Evolutionary conservation across 768 basidiomycete species (phyloP).

Genomic region (Agrocybe pediades): DNA sequence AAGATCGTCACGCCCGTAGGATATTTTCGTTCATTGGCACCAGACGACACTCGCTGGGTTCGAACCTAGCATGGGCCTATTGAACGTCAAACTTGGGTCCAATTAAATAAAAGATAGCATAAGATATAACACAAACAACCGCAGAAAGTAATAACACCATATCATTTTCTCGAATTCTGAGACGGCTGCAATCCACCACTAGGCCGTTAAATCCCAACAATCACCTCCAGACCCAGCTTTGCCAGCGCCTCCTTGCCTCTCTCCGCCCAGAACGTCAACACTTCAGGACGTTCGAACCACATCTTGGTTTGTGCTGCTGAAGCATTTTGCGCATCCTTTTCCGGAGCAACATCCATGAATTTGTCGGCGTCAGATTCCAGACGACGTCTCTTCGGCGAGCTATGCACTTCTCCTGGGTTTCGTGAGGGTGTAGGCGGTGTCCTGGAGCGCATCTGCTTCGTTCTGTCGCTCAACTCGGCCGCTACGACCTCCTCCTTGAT

Average conservation of each 20-base stretch:
- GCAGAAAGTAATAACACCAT: no score
- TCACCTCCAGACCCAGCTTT: slow-evolving; percentile 46
- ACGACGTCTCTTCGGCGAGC: background rate
- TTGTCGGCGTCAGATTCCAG: no score
- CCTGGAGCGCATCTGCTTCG: no score
- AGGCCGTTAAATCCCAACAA: slow-evolving; percentile 39
- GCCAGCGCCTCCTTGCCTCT: slow-evolving; percentile 52
- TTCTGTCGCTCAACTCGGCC: background rate
- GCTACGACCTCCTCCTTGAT: background rate
- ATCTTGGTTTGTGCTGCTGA: slow-evolving; percentile 13
- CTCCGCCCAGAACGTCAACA: slow-evolving; percentile 51
- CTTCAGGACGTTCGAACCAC: slow-evolving; percentile 57
- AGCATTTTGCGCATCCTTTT: background rate
- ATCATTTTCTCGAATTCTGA: background rate
- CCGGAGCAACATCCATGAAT: background rate
- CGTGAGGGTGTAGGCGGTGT: background rate
- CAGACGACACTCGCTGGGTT: no score
- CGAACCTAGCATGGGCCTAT: no score
- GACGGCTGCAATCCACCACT: slow-evolving; percentile 2
- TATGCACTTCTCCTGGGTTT: background rate
- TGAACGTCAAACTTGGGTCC: no score
- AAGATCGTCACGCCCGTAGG: no score
- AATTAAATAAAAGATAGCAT: no score
- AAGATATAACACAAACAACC: no score
- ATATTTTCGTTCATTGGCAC: no score